Evolutionary conservation across 2,329 filamentous ascomycete species (phyloP), one percentile per base, ranked within the genome.

Genomic region (Emergomyces pasteurianus): DNA sequence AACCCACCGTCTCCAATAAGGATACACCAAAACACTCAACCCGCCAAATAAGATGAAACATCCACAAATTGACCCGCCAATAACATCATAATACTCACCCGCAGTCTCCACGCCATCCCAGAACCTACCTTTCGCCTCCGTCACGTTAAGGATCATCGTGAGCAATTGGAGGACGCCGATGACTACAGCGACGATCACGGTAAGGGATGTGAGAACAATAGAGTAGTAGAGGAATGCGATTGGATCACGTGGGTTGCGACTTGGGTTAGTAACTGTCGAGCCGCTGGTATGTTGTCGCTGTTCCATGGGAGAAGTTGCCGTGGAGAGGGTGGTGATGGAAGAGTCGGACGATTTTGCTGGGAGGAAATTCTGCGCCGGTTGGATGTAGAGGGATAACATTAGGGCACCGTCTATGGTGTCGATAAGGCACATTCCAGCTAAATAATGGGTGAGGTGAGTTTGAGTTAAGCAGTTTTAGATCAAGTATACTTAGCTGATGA

Each of bases 181-280:
- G 34, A 94, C 86, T 2, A 90, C 83, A 1, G 91, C 90, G 0
- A 95, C 90, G 4, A 88, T 76, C 28, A 96, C 88, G 0, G 91
- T 96, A 58, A 96, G 83, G 2, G 82, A 84, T 0, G 90, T 96
- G 34, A 96, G 80, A 0, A 95, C 88, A 66, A 92, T 88, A 14
- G 90, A 95, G 75, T 96, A 97, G 76, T 97, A 97, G 0, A 96
- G 77, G 54, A 96, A 92, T 0, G 92, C 91, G n/a, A 97, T 84
- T 0, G 83, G 82, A 69, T 97, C 92, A 61, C 95, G 86, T 36
- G 87, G 77, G 14, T 84, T 89, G 46, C 64, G 87, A 88, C 38
- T 57, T 57, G 55, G 55, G 6, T 9, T 26, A 4, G 55, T 14
- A n/a, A 14, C 9, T 43, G 26, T 21, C 10, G 52, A 4, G n/a